Evolutionary conservation across 164 flowering plant genomes (phyloP).

Genomic region (Sextonia rubra): DNA sequence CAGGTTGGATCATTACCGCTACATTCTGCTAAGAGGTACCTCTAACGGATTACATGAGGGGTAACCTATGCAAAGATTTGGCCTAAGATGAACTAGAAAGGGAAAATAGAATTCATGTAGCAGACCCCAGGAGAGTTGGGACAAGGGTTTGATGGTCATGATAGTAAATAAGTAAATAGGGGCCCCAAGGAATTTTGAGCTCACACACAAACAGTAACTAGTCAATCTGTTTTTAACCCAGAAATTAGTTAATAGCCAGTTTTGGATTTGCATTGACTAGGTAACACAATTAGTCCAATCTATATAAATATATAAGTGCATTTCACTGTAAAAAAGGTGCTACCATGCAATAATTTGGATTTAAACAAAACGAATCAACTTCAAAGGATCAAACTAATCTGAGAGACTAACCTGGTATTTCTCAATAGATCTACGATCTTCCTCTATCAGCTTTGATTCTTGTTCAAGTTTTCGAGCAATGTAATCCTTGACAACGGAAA

Average conservation of each 20-base stretch:
- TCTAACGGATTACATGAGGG: too few relatives aligned
- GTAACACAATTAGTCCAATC: not conserved
- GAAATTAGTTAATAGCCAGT: not conserved
- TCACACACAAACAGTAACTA: not conserved
- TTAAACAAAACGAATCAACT: not conserved
- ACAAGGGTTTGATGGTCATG: too few relatives aligned
- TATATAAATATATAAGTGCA: too few relatives aligned
- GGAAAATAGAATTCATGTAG: too few relatives aligned
- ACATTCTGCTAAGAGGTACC: too few relatives aligned
- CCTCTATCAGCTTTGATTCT: constrained; percentile 93
- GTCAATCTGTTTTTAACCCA: not conserved
- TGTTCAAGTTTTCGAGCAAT: constrained; percentile 92
- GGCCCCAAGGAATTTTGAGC: not conserved
- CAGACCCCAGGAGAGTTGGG: too few relatives aligned
- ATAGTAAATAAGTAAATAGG: not conserved
- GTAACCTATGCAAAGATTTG: too few relatives aligned
- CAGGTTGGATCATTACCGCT: too few relatives aligned
- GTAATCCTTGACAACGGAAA: constrained; percentile 95
- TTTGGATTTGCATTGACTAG: not conserved
- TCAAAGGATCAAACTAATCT: not conserved
- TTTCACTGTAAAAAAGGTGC: not conserved
- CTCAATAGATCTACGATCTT: constrained; percentile 76
- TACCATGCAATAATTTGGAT: not conserved
- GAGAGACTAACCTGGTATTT: constrained; percentile 81
- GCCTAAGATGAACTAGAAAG: too few relatives aligned